Percentiles rank a stretch among this genome's conserved stretches.
These are phyloP conservation scores for Phytopythium ostracodes DNA, from an alignment of 352 stramenopile species.

Conservation along the genomic window DNA sequence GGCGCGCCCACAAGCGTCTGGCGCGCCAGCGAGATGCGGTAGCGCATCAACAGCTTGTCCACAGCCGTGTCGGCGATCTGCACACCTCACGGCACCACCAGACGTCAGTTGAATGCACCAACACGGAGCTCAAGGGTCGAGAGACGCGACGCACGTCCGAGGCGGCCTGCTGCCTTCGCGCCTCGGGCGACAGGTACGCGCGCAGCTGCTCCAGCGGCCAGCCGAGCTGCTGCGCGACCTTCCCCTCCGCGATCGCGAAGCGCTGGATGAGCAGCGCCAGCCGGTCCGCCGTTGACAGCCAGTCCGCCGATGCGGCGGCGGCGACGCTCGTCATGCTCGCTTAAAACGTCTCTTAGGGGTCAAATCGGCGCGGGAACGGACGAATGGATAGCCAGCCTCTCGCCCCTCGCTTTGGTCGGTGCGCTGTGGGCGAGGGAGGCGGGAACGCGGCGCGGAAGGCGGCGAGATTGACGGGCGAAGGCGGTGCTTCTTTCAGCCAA, in stretches of 20 bases:
- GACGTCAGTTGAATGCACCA: background rate
- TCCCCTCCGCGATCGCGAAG: slow-evolving; percentile 36
- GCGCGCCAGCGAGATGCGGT: slow-evolving; percentile 42
- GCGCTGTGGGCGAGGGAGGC: background rate
- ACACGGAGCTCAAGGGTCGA: background rate
- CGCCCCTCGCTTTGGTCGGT: background rate
- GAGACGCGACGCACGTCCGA: slow-evolving; percentile 23
- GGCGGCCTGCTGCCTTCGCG: slow-evolving; percentile 26
- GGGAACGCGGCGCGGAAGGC: background rate
- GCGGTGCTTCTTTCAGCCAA: background rate
- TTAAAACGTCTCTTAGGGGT: slow-evolving; percentile 4
- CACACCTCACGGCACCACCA: background rate
- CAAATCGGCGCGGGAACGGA: background rate
- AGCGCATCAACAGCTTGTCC: slow-evolving; percentile 58
- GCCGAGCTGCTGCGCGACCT: slow-evolving; percentile 44
- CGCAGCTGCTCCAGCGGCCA: slow-evolving; percentile 51
- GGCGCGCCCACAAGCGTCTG: slow-evolving; percentile 26
- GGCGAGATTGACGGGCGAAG: background rate
- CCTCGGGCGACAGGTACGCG: slow-evolving; percentile 47
- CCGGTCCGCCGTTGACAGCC: slow-evolving; percentile 40
- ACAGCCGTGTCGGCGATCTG: slow-evolving; percentile 51
- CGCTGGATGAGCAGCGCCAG: slow-evolving; percentile 61
- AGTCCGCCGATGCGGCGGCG: slow-evolving; percentile 14
- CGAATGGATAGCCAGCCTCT: background rate
- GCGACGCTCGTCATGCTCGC: slow-evolving; percentile 20